These are phyloP conservation scores for Achaetomium macrosporum DNA, from an alignment of 2,329 filamentous ascomycete species.

Conservation along the genomic window DNA sequence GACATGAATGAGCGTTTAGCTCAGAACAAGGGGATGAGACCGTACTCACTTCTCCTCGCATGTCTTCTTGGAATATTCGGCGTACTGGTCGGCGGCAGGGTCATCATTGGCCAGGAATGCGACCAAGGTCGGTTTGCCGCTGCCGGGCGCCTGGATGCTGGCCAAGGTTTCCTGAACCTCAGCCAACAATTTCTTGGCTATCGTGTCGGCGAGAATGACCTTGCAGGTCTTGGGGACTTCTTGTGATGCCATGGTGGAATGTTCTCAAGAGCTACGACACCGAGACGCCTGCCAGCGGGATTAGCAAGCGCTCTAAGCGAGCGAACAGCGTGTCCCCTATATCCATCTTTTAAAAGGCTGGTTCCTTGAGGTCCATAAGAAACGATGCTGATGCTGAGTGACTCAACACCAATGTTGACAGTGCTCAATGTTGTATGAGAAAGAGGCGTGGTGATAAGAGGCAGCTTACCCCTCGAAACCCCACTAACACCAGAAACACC, in stretches of 20 bases:
- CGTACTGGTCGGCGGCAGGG: conserved; percentile 86
- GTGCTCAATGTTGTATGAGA: neutral
- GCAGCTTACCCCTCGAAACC: conserved; percentile 10
- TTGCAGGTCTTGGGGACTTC: conserved; percentile 69
- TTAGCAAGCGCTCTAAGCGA: conserved; percentile 4
- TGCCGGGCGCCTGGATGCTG: conserved; percentile 55
- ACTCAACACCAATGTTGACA: neutral
- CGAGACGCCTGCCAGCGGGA: neutral
- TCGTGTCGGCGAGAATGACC: conserved; percentile 81
- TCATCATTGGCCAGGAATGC: conserved; percentile 92
- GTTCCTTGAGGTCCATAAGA: neutral
- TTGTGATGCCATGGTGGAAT: conserved; percentile 35
- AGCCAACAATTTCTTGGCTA: conserved; percentile 72
- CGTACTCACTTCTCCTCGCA: conserved; percentile 83
- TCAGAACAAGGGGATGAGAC: neutral
- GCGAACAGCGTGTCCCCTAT: neutral
- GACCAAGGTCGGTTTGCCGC: conserved; percentile 65
- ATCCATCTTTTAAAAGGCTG: neutral
- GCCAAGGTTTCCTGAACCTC: conserved; percentile 74
- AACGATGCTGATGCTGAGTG: neutral
- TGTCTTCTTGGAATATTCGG: conserved; percentile 95
- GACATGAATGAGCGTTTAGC: neutral
- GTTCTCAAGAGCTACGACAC: conserved; percentile 7
- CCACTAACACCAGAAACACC: neutral
- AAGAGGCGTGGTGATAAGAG: neutral